phyloP scores from a whole-genome alignment of 371 early-diverging fungal genomes.

The Phascolomyces articulosus region DNA sequence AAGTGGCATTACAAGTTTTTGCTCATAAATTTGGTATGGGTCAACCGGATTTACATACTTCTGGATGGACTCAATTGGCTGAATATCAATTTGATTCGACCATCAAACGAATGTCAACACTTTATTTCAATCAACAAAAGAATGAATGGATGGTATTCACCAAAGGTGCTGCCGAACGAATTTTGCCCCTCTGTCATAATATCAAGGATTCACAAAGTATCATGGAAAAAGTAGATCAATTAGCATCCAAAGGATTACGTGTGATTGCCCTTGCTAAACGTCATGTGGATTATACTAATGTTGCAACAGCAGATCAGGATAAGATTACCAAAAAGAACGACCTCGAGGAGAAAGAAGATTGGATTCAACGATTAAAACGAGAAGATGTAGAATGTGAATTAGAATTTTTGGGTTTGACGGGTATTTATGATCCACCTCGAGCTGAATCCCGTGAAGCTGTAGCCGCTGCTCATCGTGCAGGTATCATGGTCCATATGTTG shows the following conservation, averaged over 20 bases:
- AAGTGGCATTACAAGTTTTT: conserved; percentile 69
- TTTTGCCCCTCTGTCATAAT: conserved; percentile 23
- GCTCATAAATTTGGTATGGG: conserved; percentile 67
- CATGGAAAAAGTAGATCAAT: conserved; percentile 20
- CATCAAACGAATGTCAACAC: conserved; percentile 77
- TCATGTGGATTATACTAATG: conserved; percentile 19
- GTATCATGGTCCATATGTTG: conserved; percentile 91
- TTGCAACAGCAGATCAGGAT: conserved; percentile 10
- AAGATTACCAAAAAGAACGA: neutral
- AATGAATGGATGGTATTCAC: conserved; percentile 44
- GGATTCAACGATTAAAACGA: conserved; percentile 37
- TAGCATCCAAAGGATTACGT: conserved; percentile 42
- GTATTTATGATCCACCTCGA: conserved; percentile 92
- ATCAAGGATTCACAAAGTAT: conserved; percentile 18
- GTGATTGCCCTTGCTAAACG: conserved; percentile 67
- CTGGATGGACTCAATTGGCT: conserved; percentile 66
- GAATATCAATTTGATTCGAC: conserved; percentile 76
- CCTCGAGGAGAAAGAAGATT: conserved; percentile 37
- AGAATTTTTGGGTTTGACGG: conserved; percentile 84
- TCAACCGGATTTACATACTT: conserved; percentile 49
- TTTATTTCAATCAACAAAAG: conserved; percentile 37
- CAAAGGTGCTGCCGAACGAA: conserved; percentile 70
- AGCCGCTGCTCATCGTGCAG: conserved; percentile 81
- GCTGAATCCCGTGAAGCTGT: conserved; percentile 74
- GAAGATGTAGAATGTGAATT: conserved; percentile 67